phyloP scores from a whole-genome alignment of 768 basidiomycete genomes.

The Coprinellus aureogranulatus region DNA sequence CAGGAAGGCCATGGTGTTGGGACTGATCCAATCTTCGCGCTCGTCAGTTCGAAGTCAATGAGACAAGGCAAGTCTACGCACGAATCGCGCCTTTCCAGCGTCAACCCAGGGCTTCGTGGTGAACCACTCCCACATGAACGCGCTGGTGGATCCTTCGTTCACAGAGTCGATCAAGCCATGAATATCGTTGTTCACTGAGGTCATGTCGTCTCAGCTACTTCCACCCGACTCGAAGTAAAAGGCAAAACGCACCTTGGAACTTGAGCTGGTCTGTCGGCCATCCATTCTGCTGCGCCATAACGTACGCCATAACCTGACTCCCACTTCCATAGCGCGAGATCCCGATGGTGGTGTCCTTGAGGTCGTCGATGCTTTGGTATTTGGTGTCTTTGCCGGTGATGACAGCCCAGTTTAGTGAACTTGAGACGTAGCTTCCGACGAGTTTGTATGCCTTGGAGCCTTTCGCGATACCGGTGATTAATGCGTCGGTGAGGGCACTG shows the following conservation, averaged over 20 bases:
- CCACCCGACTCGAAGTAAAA: neutral
- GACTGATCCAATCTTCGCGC: constrained; percentile 69
- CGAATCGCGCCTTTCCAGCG: constrained; percentile 77
- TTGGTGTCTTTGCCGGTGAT: constrained; percentile 75
- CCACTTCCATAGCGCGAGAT: constrained; percentile 90
- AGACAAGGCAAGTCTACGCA: constrained; percentile 39
- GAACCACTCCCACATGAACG: constrained; percentile 97
- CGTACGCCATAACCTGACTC: constrained; percentile 92
- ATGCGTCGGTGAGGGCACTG: constrained; percentile 81
- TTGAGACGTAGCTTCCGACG: constrained; percentile 87
- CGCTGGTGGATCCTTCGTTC: constrained; percentile 83
- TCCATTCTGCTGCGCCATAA: constrained; percentile 86
- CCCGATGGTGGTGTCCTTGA: constrained; percentile 80
- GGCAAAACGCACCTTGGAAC: constrained; percentile 58
- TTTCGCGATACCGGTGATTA: constrained; percentile 91
- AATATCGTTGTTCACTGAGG: constrained; percentile 75
- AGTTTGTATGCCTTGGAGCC: constrained; percentile 87
- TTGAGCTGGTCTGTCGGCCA: constrained; percentile 65
- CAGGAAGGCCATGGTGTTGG: constrained; percentile 97
- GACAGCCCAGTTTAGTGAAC: constrained; percentile 94
- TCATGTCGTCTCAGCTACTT: neutral
- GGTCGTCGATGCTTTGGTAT: constrained; percentile 68
- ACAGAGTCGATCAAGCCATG: constrained; percentile 80
- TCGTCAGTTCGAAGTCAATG: neutral
- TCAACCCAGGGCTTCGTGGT: constrained; percentile 72